A percentile compares a stretch with the other conserved stretches of the same genome.
phyloP scores from a whole-genome alignment of 768 basidiomycete genomes.

The Lyophyllum semitale region DNA sequence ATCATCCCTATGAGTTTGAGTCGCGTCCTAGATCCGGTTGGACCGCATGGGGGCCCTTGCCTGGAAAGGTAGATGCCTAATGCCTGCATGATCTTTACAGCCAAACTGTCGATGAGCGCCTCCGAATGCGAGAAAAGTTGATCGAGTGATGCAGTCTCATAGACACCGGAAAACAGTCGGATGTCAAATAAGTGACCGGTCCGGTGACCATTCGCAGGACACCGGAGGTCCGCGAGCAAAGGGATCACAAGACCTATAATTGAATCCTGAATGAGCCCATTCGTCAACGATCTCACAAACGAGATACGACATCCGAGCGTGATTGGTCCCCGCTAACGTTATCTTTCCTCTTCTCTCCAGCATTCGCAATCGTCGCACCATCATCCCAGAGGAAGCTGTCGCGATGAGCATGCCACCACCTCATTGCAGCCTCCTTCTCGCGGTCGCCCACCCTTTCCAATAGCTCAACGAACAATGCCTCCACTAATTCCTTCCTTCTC shows the following conservation, averaged over 20 bases:
- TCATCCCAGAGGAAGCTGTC: constrained; percentile 9
- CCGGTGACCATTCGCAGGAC: constrained; percentile 22
- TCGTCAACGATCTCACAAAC: constrained; percentile 12
- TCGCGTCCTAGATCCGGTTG: constrained; percentile 17
- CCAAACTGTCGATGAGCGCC: constrained; percentile 7
- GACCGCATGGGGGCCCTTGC: constrained; percentile 14
- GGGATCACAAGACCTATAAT: background rate
- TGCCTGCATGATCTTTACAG: constrained; percentile 5
- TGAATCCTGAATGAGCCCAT: no score
- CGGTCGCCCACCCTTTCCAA: constrained; percentile 64
- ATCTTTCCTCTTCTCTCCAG: constrained; percentile 9
- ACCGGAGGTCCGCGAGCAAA: background rate
- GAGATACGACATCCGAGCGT: constrained; percentile 6
- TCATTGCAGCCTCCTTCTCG: constrained; percentile 66
- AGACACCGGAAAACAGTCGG: constrained; percentile 18
- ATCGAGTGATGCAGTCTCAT: constrained; percentile 4
- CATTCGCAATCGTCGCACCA: background rate
- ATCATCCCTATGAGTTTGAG: constrained; percentile 13
- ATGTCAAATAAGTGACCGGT: constrained; percentile 20
- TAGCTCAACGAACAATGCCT: constrained; percentile 65
- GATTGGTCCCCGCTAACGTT: background rate
- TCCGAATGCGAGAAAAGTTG: constrained; percentile 8
- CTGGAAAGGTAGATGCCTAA: constrained; percentile 10
- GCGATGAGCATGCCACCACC: constrained; percentile 70
- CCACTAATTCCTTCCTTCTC: constrained; percentile 45